Evolutionary conservation across 1,139 yeast genomes (phyloP).

Genomic region (Nakaseomyces kungkrabaensis): DNA sequence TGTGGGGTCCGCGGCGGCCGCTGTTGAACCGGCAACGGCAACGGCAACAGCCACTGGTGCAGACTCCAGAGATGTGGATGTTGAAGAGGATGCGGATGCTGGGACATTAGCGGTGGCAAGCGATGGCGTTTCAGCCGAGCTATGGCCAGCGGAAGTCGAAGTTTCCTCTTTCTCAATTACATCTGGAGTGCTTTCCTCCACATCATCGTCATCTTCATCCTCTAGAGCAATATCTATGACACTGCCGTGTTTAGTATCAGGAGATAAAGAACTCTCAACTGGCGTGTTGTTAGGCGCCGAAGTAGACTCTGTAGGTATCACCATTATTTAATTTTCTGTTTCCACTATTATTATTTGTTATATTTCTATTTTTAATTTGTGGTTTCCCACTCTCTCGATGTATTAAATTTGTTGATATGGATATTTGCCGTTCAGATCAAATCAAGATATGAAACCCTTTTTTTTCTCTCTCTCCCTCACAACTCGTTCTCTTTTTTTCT

Average conservation of each 20-base stretch:
- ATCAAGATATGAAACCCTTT: too few relatives aligned
- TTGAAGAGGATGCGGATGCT: background rate
- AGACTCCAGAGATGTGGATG: background rate
- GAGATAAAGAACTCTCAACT: slow-evolving; percentile 5
- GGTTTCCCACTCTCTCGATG: too few relatives aligned
- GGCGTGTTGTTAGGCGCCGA: slow-evolving; percentile 26
- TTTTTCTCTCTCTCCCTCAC: too few relatives aligned
- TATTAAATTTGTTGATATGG: too few relatives aligned
- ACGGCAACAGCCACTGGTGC: background rate
- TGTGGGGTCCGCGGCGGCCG: background rate
- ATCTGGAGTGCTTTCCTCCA: background rate
- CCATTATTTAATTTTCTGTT: background rate
- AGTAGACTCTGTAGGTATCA: slow-evolving; percentile 11
- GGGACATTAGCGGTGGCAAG: background rate
- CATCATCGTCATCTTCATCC: slow-evolving; percentile 1
- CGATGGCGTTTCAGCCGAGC: too few relatives aligned
- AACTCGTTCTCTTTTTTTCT: too few relatives aligned
- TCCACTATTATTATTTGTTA: background rate
- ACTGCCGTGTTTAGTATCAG: background rate
- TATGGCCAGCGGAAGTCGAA: too few relatives aligned
- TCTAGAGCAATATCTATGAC: background rate
- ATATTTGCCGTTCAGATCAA: too few relatives aligned
- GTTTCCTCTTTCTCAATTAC: too few relatives aligned
- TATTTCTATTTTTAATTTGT: too few relatives aligned
- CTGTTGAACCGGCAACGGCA: too few relatives aligned